Conservation (phyloP, 2,329 filamentous ascomycete species). For the Endocalyx cinctus region DNA sequence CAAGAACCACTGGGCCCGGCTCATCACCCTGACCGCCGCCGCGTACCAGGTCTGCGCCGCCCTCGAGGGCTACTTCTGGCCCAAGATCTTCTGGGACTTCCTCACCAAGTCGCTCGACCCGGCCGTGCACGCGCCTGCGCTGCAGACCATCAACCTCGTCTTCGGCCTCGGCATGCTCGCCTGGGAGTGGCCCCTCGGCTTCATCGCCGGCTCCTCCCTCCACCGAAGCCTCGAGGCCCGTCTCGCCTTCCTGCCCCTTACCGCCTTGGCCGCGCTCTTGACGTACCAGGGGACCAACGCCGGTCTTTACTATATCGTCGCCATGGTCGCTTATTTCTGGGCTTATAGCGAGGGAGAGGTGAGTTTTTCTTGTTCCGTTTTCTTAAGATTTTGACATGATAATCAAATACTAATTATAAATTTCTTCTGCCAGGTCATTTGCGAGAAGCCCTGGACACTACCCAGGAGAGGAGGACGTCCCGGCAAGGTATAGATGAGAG, state of each 20-base stretch:
- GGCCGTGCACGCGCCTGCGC: slow-evolving; percentile 78
- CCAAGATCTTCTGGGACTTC: slow-evolving; percentile 98
- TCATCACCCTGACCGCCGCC: slow-evolving; percentile 85
- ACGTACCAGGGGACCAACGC: slow-evolving; percentile 92
- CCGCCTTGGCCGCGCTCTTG: slow-evolving; percentile 67
- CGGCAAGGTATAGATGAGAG: slow-evolving; percentile 35
- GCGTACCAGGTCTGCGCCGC: slow-evolving; percentile 82
- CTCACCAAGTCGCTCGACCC: slow-evolving; percentile 83
- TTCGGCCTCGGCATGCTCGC: slow-evolving; percentile 73
- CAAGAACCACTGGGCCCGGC: slow-evolving; percentile 98
- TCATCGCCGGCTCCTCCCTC: slow-evolving; percentile 69
- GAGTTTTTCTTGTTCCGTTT: slow-evolving; percentile 29
- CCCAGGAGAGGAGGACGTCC: slow-evolving; percentile 46
- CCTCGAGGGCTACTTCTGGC: slow-evolving; percentile 92
- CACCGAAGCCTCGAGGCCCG: slow-evolving; percentile 87
- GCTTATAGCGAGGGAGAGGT: slow-evolving; percentile 97
- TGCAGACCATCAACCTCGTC: slow-evolving; percentile 86
- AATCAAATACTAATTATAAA: slow-evolving; percentile 1
- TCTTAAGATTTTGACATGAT: not conserved
- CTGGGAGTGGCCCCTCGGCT: slow-evolving; percentile 85
- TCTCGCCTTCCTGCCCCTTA: slow-evolving; percentile 76
- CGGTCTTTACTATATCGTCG: slow-evolving; percentile 86
- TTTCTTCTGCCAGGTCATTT: slow-evolving; percentile 68
- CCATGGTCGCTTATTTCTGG: slow-evolving; percentile 88
- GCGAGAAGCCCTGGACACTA: slow-evolving; percentile 65